Conservation (phyloP, 2,329 filamentous ascomycete genomes). For the Coniella vitis region DNA sequence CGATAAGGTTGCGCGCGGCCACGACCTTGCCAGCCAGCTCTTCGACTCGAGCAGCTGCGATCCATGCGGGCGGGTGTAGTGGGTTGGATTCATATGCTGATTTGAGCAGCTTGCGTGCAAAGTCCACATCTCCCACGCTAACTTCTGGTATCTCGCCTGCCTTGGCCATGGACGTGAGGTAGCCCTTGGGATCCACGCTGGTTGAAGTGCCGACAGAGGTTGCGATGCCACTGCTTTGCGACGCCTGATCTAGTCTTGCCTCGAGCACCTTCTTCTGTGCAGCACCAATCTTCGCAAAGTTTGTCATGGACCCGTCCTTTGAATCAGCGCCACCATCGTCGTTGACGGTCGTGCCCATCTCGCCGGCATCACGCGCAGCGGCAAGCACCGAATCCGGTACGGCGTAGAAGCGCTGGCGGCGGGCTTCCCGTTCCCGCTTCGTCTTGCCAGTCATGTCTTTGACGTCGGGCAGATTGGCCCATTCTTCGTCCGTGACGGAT, state of each 20-base stretch:
- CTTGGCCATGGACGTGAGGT: constrained; percentile 84
- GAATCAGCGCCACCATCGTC: constrained; percentile 55
- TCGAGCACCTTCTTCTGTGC: constrained; percentile 93
- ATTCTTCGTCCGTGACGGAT: constrained; percentile 88
- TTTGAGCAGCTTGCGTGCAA: constrained; percentile 85
- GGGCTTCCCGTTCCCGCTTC: constrained; percentile 73
- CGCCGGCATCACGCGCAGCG: constrained; percentile 70
- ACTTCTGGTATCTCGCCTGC: constrained; percentile 74
- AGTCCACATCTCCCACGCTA: constrained; percentile 89
- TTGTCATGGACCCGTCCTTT: constrained; percentile 88
- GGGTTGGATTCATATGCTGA: constrained; percentile 97
- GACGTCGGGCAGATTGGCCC: constrained; percentile 91
- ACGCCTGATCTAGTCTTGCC: constrained; percentile 87
- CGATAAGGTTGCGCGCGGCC: constrained; percentile 80
- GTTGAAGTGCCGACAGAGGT: constrained; percentile 76
- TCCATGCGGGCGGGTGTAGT: constrained; percentile 90
- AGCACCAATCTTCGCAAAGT: constrained; percentile 95
- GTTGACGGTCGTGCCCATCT: constrained; percentile 82
- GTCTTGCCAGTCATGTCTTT: constrained; percentile 96
- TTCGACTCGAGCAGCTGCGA: constrained; percentile 86
- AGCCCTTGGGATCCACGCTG: constrained; percentile 90
- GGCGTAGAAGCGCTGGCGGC: constrained; percentile 83
- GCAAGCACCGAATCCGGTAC: constrained; percentile 94
- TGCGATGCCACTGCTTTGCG: constrained; percentile 58
- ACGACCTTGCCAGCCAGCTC: constrained; percentile 89